Conservation (phyloP, 192 early-diverging fungal genomes). For the Lobosporangium transversale region DNA sequence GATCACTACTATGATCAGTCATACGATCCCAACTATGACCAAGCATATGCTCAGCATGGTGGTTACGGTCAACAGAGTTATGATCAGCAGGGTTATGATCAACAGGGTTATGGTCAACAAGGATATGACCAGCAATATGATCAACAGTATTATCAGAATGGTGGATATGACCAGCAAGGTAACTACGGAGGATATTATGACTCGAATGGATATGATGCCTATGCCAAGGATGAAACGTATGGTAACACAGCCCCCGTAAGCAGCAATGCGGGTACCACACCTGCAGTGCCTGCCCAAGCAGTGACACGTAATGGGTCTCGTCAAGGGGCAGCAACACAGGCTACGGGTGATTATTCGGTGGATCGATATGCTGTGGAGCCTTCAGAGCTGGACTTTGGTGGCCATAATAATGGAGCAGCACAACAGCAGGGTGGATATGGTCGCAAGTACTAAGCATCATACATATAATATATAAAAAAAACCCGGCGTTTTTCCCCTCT, state of each 20-base stretch:
- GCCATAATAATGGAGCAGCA: background rate
- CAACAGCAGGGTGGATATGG: conserved; percentile 11
- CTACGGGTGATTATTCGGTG: conserved; percentile 10
- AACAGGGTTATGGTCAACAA: conserved; percentile 25
- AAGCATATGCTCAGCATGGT: conserved; percentile 6
- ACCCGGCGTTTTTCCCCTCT: too few relatives aligned
- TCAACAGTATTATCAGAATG: conserved; percentile 18
- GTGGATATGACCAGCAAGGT: conserved; percentile 34
- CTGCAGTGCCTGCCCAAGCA: conserved; percentile 11
- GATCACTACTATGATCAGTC: conserved; percentile 15
- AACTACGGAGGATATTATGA: conserved; percentile 22
- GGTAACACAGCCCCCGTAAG: background rate
- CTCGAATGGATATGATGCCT: conserved; percentile 3
- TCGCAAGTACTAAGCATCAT: conserved; percentile 15
- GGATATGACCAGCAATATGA: conserved; percentile 30
- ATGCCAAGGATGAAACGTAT: background rate
- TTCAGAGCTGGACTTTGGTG: conserved; percentile 40
- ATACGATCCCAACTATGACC: conserved; percentile 1
- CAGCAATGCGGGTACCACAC: background rate
- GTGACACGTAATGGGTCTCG: background rate
- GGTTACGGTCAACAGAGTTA: conserved; percentile 19
- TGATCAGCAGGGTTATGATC: conserved; percentile 20
- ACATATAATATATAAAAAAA: too few relatives aligned
- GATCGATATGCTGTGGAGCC: conserved; percentile 26
- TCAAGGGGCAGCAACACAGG: background rate